A percentile compares a stretch with the other conserved stretches of the same genome.
phyloP scores from a whole-genome alignment of 176 grass and related monocot genomes.

The Ensete glaucum region DNA sequence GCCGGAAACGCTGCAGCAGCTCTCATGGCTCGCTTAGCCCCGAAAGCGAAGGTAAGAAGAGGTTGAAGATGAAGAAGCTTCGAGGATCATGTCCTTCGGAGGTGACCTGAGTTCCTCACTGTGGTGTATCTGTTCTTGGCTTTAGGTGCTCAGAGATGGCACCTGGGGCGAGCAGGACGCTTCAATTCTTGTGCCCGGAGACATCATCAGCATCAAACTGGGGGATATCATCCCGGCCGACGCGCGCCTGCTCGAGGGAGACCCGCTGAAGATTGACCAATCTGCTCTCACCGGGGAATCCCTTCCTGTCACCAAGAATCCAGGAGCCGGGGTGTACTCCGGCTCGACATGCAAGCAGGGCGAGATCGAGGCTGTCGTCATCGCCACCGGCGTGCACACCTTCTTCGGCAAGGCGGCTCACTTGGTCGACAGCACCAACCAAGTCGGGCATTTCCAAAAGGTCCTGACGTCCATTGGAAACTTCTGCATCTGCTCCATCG shows the following conservation, averaged over 20 bases:
- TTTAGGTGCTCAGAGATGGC: constrained; percentile 77
- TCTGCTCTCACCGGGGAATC: constrained; percentile 85
- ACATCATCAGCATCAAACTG: constrained; percentile 85
- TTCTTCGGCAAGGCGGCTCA: constrained; percentile 98
- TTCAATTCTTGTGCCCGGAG: constrained; percentile 73
- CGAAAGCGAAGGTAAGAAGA: constrained; percentile 72
- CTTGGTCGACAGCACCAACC: constrained; percentile 95
- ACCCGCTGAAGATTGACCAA: constrained; percentile 86
- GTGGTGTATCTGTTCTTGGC: not conserved
- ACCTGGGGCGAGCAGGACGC: constrained; percentile 83
- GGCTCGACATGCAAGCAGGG: constrained; percentile 92
- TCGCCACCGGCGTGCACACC: constrained; percentile 91
- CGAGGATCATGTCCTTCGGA: not conserved
- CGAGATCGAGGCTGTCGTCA: constrained; percentile 95
- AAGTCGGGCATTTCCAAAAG: constrained; percentile 87
- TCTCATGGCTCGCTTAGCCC: constrained; percentile 92
- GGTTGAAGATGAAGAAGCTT: not conserved
- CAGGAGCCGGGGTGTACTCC: constrained; percentile 75
- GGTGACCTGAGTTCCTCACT: not conserved
- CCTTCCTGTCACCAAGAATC: constrained; percentile 54
- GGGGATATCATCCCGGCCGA: constrained; percentile 96
- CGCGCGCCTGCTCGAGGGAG: constrained; percentile 82
- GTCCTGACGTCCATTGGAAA: constrained; percentile 93
- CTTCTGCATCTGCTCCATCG: constrained; percentile 95
- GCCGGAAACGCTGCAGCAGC: constrained; percentile 83